Percentiles rank a stretch among this genome's conserved stretches.
Evolutionary conservation across 345 rosid species (phyloP).

Genomic region (Anastatica hierochuntica): DNA sequence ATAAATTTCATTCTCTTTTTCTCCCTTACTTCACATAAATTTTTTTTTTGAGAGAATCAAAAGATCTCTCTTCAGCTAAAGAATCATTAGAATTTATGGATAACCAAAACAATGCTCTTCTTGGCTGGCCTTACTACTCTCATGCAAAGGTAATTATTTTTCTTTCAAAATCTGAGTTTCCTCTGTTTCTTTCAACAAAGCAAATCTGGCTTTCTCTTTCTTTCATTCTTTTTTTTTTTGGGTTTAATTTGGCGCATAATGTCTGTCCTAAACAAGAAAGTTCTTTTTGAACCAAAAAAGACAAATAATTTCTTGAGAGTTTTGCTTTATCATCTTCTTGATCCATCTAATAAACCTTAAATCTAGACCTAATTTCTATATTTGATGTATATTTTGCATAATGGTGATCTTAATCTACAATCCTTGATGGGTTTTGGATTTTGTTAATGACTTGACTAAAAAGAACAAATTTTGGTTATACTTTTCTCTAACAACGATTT

Average conservation of each 20-base stretch:
- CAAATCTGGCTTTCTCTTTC: slow-evolving; percentile 11
- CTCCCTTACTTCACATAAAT: background rate
- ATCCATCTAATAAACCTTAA: too few relatives aligned
- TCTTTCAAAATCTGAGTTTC: background rate
- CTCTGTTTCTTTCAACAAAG: background rate
- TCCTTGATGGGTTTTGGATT: slow-evolving; percentile 12
- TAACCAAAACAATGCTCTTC: slow-evolving; percentile 44
- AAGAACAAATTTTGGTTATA: background rate
- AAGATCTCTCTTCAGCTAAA: background rate
- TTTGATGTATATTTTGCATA: background rate
- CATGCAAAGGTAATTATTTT: slow-evolving; percentile 58
- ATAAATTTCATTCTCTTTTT: background rate
- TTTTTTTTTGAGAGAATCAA: background rate
- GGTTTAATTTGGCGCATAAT: slow-evolving; percentile 3
- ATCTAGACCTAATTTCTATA: too few relatives aligned
- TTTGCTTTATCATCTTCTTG: background rate
- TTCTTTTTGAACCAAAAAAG: too few relatives aligned
- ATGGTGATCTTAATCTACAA: slow-evolving; percentile 4
- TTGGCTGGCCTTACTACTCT: slow-evolving; percentile 49
- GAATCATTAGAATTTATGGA: slow-evolving; percentile 44
- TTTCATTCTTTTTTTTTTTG: background rate
- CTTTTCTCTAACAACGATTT: background rate
- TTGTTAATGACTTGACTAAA: slow-evolving; percentile 3
- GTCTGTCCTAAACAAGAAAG: slow-evolving; percentile 17
- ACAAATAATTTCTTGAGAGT: background rate